Evolutionary conservation across 495 filamentous ascomycete species (phyloP).

Genomic region (Aspergillus bridgeri): DNA sequence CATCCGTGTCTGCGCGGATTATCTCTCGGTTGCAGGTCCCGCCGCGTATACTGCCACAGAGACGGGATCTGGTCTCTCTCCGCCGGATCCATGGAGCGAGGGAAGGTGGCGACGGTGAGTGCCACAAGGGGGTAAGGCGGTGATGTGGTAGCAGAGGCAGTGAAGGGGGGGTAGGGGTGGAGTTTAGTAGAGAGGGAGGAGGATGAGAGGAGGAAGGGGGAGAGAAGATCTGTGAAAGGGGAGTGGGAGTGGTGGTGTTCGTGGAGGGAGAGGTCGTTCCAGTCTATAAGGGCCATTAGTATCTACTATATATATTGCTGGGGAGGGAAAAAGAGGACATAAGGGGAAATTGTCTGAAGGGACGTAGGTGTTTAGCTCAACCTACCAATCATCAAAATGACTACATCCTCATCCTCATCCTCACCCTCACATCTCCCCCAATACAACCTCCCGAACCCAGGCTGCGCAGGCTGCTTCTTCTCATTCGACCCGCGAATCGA

Average conservation of each 20-base stretch:
- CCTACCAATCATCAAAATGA: background rate
- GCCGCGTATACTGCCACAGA: background rate
- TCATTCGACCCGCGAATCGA: background rate
- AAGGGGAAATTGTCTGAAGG: too few species aligned
- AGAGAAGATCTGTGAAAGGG: background rate
- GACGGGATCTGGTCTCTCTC: background rate
- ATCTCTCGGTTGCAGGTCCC: background rate
- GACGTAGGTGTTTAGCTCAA: too few species aligned
- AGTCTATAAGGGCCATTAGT: background rate
- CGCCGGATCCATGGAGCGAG: background rate
- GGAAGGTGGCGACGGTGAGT: background rate
- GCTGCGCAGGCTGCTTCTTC: background rate
- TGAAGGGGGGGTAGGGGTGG: background rate
- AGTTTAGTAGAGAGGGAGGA: background rate
- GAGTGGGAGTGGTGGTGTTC: background rate
- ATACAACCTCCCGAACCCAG: background rate
- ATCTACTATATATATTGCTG: too few species aligned
- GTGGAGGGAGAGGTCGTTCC: background rate
- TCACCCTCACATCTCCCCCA: background rate
- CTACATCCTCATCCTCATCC: background rate
- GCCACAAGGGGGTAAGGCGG: background rate
- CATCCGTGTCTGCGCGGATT: background rate
- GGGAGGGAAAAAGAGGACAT: too few species aligned
- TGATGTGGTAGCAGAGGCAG: background rate
- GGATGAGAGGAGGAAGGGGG: background rate